These are phyloP conservation scores for Coffea humblotiana DNA, from an alignment of 305 asterid genomes.

Conservation along the genomic window DNA sequence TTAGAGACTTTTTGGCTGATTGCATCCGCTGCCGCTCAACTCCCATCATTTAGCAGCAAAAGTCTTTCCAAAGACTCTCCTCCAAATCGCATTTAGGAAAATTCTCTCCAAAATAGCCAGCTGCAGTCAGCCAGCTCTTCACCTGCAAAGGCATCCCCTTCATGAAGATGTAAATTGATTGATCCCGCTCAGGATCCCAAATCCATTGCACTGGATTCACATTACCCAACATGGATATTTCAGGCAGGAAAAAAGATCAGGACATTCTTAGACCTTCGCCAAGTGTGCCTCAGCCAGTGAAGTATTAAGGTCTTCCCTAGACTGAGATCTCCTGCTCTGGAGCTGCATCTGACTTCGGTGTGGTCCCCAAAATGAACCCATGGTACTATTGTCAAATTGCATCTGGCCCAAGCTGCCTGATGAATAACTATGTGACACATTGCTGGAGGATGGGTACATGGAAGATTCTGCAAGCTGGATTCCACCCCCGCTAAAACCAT, in stretches of 20 bases:
- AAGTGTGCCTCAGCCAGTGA: conserved; percentile 42
- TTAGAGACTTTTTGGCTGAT: background rate
- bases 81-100: background rate
- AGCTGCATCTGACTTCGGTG: conserved; percentile 48
- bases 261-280: conserved; percentile 29
- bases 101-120: background rate
- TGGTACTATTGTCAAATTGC: conserved; percentile 36
- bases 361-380: conserved; percentile 41
- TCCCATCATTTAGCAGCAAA: background rate
- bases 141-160: conserved; percentile 11
- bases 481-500: conserved; percentile 34
- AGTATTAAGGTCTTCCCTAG: conserved; percentile 55
- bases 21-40: background rate
- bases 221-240: background rate
- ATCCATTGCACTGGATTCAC: background rate
- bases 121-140: conserved; percentile 1
- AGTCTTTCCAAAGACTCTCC: background rate
- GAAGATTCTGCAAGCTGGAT: conserved; percentile 47
- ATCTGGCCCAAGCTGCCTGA: conserved; percentile 56
- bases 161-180: background rate
- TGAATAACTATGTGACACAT: conserved; percentile 55
- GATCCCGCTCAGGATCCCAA: background rate
- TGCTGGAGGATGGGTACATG: conserved; percentile 44
- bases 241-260: conserved; percentile 2
- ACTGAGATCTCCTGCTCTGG: conserved; percentile 59